phyloP scores from a whole-genome alignment of 768 basidiomycete species.

The Favolaschia claudopus region DNA sequence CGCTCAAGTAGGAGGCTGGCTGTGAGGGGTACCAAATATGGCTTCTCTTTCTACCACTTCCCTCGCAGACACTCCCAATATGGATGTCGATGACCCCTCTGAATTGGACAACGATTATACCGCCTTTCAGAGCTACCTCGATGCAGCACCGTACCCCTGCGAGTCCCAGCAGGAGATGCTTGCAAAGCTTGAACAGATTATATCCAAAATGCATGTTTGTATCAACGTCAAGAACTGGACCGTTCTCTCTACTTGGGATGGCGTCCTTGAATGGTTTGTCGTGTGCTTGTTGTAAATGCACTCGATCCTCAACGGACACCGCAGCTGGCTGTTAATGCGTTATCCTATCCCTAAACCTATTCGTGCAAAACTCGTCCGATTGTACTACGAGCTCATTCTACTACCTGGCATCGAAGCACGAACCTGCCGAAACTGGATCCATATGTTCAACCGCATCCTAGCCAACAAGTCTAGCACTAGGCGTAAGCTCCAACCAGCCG shows the following conservation, averaged over 20 bases:
- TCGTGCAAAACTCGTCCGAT: slow-evolving; percentile 73
- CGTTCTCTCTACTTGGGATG: slow-evolving; percentile 79
- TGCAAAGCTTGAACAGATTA: slow-evolving; percentile 68
- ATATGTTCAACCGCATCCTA: slow-evolving; percentile 77
- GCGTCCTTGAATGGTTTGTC: slow-evolving; percentile 75
- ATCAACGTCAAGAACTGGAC: slow-evolving; percentile 82
- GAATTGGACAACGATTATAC: slow-evolving; percentile 65
- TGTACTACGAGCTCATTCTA: slow-evolving; percentile 83
- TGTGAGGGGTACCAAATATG: neutral
- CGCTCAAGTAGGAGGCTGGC: slow-evolving; percentile 5
- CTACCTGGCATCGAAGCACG: slow-evolving; percentile 80
- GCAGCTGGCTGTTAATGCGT: slow-evolving; percentile 82
- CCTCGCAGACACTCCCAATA: slow-evolving; percentile 27
- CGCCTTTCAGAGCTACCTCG: slow-evolving; percentile 70
- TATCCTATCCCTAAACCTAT: slow-evolving; percentile 77
- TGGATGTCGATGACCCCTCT: slow-evolving; percentile 48
- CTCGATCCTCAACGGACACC: neutral
- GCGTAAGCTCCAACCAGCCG: slow-evolving; percentile 70
- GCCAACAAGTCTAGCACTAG: slow-evolving; percentile 68
- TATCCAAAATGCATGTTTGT: slow-evolving; percentile 72
- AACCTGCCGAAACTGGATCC: slow-evolving; percentile 76
- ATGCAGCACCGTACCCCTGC: slow-evolving; percentile 75
- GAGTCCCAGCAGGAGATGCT: slow-evolving; percentile 80
- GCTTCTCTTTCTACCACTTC: slow-evolving; percentile 14
- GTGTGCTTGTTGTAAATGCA: neutral